Evolutionary conservation across 2,329 filamentous ascomycete genomes (phyloP), one percentile per base, ranked within the genome.

Genomic region (Clarireedia monteithiana): DNA sequence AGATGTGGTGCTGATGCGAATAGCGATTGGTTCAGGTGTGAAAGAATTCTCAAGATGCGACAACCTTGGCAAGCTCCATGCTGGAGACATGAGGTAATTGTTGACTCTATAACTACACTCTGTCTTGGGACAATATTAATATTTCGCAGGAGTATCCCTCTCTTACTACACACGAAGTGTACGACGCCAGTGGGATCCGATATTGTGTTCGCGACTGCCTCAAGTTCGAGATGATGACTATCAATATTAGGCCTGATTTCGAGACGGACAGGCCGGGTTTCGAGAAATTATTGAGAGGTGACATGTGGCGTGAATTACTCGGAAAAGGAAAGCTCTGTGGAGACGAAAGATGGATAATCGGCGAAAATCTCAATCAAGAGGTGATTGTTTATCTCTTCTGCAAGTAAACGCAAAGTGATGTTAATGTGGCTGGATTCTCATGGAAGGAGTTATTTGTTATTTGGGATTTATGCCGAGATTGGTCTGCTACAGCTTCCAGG

Each of bases 261-360:
- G 61, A 60, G 4, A 70, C 71, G 59, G 68, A 63, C 48, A 65
- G 62, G 1, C 61, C 60, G 4, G 62, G 60, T 15, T 63, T 66
- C 20, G 74, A 78, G 63, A 68, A 71, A 4, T 69, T 72, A 49
- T 75, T 80, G 49, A 47, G 26, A 26, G 23, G 4, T 27, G 6
- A 14, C 2, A 2, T 5, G 23, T 9, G 20, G 23, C 9, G 6
- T 15, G 67, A 71, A 3, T 69, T 72, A 50, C 75, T 80, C 48
- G 61, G 63, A 4, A 78, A 75, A 62, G 81, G 79, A 1, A 73
- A 73, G 58, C 78, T 86, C 15, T 75, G 70, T 38, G 83, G 82
- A 1, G 79, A 83, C 58, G 82, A 85, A 67, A 69, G 79, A 54
- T 85, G 81, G 75, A 53, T 85, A n/a, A 67, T 85, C 10, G 82